Evolutionary conservation across 2,329 filamentous ascomycete species (phyloP), one percentile per base, ranked within the genome.

Genomic region (Colletotrichum destructivum): DNA sequence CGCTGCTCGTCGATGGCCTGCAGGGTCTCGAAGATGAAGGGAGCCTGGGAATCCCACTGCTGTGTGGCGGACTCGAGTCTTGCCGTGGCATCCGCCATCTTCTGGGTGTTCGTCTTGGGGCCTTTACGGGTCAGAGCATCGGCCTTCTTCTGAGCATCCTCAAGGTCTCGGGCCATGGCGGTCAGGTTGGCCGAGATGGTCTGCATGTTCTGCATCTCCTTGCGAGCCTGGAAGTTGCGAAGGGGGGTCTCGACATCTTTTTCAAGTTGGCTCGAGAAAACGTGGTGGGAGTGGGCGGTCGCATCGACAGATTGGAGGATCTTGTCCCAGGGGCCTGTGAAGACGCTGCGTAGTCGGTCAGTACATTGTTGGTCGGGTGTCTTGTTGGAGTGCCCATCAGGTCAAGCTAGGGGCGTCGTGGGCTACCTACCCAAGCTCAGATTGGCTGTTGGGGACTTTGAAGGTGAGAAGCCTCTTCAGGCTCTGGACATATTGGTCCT

Each of bases 41-140:
- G 96, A 16, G 96, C 94, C 81, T 98, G 95, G 0, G 94, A 95
- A 67, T 98, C 92, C 96, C 96, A 99, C 79, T 97, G 93, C 75
- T 92, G 89, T 55, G 88, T 90, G n/a, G 94, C 92, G 72, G 90
- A 90, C 74, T 97, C 93, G 54, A 97, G 89, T 74, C 91, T 92
- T 21, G 90, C 86, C 13, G 90, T 88, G 15, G 94, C 95, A 73
- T 88, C 88, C 54, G 95, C 93, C 49, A 96, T 89, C 81, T 96
- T 97, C 70, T 91, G 90, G 2, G 92, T 88, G 77, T 90, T 95
- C 52, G 92, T 90, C 82, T 92, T 94, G 65, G 88, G 88, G 72
- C 93, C 94, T 82, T 96, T 97, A 79, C 89, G 92, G 78, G 85
- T 91, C 62, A 97, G 87, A 83, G 95, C 98, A 54, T 96, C 94